These are phyloP conservation scores for Lupinus albus DNA, from an alignment of 306 rosid species.

Conservation along the genomic window DNA sequence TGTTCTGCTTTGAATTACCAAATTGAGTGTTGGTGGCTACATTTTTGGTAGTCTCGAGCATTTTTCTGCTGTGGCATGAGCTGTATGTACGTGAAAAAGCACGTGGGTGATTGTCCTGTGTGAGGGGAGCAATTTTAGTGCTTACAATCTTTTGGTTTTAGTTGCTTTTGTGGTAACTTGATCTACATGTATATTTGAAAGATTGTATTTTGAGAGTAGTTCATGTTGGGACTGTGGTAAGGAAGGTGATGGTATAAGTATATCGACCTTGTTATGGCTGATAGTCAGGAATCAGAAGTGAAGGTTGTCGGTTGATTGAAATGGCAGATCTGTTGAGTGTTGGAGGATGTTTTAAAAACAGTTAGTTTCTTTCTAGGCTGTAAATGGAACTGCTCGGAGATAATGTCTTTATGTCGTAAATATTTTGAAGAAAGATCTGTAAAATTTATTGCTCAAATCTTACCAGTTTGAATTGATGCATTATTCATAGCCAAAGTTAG, in stretches of 20 bases:
- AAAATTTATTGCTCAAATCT: constrained; percentile 3
- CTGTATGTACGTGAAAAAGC: neutral
- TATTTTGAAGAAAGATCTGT: constrained; percentile 1
- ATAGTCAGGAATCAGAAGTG: neutral
- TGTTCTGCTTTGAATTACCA: constrained; percentile 13
- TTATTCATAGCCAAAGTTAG: neutral
- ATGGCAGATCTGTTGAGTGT: constrained; percentile 33
- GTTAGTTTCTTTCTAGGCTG: constrained; percentile 7
- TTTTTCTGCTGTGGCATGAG: constrained; percentile 18
- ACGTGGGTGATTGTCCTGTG: neutral
- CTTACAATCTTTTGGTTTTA: neutral
- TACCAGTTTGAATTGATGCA: constrained; percentile 10
- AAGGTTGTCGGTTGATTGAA: constrained; percentile 26
- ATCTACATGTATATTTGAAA: neutral
- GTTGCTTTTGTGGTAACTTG: neutral
- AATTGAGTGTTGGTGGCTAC: neutral
- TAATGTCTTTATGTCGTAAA: neutral
- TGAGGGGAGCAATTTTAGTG: neutral
- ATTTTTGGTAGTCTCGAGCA: neutral
- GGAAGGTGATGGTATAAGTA: constrained; percentile 2
- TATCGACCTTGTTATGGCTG: neutral
- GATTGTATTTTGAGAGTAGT: neutral
- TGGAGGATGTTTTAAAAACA: constrained; percentile 3
- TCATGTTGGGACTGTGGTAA: neutral
- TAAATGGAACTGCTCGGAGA: neutral